A percentile compares a stretch with the other conserved stretches of the same genome.
These are phyloP conservation scores for Thielaviopsis punctulata DNA, from an alignment of 2,329 filamentous ascomycete species.

Conservation along the genomic window DNA sequence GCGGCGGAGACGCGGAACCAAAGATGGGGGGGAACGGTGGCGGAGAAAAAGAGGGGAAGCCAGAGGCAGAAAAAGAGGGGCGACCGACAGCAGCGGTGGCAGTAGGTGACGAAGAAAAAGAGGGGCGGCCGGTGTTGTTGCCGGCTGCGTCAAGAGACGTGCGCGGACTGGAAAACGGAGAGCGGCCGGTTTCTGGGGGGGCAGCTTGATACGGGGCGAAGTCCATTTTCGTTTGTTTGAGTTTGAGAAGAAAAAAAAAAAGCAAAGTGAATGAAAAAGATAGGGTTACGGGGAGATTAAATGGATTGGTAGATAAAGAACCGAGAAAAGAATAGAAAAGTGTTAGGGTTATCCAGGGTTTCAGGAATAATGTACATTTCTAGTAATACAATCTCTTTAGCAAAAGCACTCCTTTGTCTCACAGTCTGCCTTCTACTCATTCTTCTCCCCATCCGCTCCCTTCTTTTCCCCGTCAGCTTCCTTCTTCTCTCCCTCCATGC, in stretches of 20 bases:
- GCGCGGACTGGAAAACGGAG: conserved; percentile 42
- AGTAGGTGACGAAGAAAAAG: conserved; percentile 35
- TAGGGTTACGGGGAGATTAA: no score
- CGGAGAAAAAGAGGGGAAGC: conserved; percentile 24
- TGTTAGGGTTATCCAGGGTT: background rate
- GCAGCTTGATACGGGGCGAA: conserved; percentile 96
- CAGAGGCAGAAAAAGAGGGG: conserved; percentile 12
- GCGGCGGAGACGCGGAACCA: conserved; percentile 33
- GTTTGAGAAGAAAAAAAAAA: no score
- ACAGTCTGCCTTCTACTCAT: conserved; percentile 6
- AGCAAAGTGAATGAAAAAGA: no score
- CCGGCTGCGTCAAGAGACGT: conserved; percentile 36
- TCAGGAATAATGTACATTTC: background rate
- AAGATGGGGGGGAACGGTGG: no score
- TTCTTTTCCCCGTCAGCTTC: conserved; percentile 15
- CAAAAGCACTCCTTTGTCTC: background rate
- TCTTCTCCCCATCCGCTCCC: conserved; percentile 12
- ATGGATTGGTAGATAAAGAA: no score
- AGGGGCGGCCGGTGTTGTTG: conserved; percentile 33
- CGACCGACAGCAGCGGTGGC: conserved; percentile 14
- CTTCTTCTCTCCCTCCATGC: conserved; percentile 55
- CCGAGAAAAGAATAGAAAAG: no score
- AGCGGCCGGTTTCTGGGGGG: conserved; percentile 70
- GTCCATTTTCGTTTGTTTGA: conserved; percentile 59
- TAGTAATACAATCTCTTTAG: background rate